Evolutionary conservation across 116 monocot genomes (phyloP).

Genomic region (Trichopus zeylanicus): DNA sequence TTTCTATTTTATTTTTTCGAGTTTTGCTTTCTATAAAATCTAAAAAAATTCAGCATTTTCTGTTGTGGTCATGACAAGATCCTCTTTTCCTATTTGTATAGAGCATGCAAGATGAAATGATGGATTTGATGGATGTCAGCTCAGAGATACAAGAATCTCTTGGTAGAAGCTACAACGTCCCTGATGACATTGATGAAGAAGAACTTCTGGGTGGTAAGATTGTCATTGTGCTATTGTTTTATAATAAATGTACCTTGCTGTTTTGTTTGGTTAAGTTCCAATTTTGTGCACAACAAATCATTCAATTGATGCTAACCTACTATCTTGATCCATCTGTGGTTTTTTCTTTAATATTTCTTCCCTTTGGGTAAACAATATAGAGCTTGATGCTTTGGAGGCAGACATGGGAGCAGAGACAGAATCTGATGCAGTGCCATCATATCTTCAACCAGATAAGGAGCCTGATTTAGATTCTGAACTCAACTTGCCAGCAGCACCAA

Average conservation of each 20-base stretch:
- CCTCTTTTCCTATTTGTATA: slow-evolving; percentile 7
- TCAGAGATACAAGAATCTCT: slow-evolving; percentile 90
- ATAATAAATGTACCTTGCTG: background rate
- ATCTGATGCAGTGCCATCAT: slow-evolving; percentile 61
- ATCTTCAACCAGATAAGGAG: slow-evolving; percentile 81
- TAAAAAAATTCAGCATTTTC: no score
- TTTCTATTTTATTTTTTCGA: no score
- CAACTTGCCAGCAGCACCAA: slow-evolving; percentile 64
- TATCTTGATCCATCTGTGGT: background rate
- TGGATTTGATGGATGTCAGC: slow-evolving; percentile 90
- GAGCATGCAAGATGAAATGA: slow-evolving; percentile 99
- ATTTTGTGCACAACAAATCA: background rate
- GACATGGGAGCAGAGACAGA: slow-evolving; percentile 84
- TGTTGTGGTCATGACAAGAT: background rate
- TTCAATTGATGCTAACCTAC: no score
- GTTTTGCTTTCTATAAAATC: no score
- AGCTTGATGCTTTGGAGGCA: slow-evolving; percentile 93
- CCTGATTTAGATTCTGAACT: slow-evolving; percentile 63
- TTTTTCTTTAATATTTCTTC: background rate
- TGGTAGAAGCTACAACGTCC: slow-evolving; percentile 89
- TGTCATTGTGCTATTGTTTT: background rate
- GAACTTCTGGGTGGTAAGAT: slow-evolving; percentile 88
- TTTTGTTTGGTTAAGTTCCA: background rate
- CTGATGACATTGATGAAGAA: slow-evolving; percentile 92
- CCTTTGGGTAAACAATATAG: slow-evolving; percentile 26